These are phyloP conservation scores for Bolboschoenus planiculmis DNA, from an alignment of 176 grass and related monocot genomes.

Conservation along the genomic window DNA sequence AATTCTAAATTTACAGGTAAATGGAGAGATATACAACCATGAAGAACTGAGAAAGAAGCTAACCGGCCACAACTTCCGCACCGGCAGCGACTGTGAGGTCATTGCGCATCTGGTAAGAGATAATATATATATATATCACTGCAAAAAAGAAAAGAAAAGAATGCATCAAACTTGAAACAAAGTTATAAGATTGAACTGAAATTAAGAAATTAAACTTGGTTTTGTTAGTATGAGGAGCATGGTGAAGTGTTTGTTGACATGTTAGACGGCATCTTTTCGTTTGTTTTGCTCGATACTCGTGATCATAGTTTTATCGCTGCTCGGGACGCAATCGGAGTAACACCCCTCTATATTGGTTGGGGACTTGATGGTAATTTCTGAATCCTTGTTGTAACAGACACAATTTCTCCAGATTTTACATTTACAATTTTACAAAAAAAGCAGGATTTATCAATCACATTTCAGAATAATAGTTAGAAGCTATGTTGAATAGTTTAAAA, in stretches of 20 bases:
- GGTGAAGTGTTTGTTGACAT: slow-evolving; percentile 74
- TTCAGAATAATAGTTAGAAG: too few species aligned
- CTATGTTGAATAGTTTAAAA: too few species aligned
- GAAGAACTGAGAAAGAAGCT: slow-evolving; percentile 36
- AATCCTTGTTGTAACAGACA: background rate
- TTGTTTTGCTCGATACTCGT: slow-evolving; percentile 55
- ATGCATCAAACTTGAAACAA: background rate
- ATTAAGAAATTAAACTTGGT: background rate
- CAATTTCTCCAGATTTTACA: background rate
- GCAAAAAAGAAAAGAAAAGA: background rate
- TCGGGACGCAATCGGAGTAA: slow-evolving; percentile 75
- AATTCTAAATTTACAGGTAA: slow-evolving; percentile 33
- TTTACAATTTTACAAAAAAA: background rate
- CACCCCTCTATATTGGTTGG: slow-evolving; percentile 81
- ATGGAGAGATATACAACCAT: slow-evolving; percentile 95
- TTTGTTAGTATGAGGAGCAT: slow-evolving; percentile 48
- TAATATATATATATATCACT: background rate
- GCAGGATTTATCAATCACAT: too few species aligned
- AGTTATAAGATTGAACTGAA: background rate
- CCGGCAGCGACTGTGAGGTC: slow-evolving; percentile 88
- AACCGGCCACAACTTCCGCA: slow-evolving; percentile 55
- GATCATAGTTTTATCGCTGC: slow-evolving; percentile 51
- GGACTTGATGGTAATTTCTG: slow-evolving; percentile 53
- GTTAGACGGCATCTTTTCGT: slow-evolving; percentile 82
- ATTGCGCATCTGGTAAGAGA: slow-evolving; percentile 64